Conservation (phyloP, 2,329 filamentous ascomycete genomes). For the Aureobasidium sp. region DNA sequence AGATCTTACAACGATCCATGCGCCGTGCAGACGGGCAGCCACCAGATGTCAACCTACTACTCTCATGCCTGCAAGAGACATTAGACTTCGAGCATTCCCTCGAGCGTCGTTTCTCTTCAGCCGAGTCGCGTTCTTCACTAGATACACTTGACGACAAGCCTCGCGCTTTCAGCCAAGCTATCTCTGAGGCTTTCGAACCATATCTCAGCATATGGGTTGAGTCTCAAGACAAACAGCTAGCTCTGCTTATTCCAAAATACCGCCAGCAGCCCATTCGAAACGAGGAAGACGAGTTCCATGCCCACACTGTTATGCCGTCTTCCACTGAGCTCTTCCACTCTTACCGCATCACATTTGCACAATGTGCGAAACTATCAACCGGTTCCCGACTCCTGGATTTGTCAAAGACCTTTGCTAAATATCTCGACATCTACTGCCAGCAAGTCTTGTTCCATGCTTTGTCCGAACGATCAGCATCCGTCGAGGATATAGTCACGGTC, state of each 20-base stretch:
- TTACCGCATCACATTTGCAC: conserved; percentile 84
- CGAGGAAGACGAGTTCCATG: conserved; percentile 83
- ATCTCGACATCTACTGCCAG: conserved; percentile 91
- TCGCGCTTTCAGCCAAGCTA: conserved; percentile 77
- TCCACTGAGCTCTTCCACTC: conserved; percentile 97
- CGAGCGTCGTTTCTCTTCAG: conserved; percentile 70
- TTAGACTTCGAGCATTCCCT: conserved; percentile 92
- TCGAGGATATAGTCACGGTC: conserved; percentile 77
- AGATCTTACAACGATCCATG: conserved; percentile 82
- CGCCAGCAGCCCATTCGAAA: conserved; percentile 72
- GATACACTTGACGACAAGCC: conserved; percentile 79
- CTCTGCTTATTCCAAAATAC: conserved; percentile 79
- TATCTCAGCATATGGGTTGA: conserved; percentile 97
- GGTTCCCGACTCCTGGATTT: conserved; percentile 80
- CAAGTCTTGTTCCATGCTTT: conserved; percentile 75
- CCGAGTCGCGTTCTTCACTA: conserved; percentile 66
- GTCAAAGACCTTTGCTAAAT: conserved; percentile 78
- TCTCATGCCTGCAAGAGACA: conserved; percentile 89
- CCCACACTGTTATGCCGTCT: conserved; percentile 82
- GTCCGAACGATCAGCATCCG: conserved; percentile 52
- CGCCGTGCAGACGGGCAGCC: conserved; percentile 67
- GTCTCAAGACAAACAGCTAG: conserved; percentile 83
- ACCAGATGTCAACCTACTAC: conserved; percentile 80
- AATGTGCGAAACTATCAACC: conserved; percentile 93
- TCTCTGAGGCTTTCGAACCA: conserved; percentile 94